phyloP scores from a whole-genome alignment of 345 rosid genomes.

The Eucalyptus erythrocorys region DNA sequence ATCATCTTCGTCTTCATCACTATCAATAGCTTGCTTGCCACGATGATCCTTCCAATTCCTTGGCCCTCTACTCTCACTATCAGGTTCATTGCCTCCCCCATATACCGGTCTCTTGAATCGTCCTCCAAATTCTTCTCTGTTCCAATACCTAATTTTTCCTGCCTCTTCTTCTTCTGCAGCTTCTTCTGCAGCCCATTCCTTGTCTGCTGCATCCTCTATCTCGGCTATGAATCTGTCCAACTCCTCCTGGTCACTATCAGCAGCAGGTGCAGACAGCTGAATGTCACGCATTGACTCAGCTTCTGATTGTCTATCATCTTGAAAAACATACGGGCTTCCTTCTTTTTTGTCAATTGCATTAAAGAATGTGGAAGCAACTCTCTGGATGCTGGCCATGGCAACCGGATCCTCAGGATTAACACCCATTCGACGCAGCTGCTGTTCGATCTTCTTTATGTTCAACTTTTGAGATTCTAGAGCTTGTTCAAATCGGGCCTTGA shows the following conservation, averaged over 20 bases:
- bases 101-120: conserved; percentile 37
- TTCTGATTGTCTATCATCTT: conserved; percentile 29
- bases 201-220: conserved; percentile 95
- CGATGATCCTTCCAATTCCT: conserved; percentile 25
- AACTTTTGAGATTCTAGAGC: conserved; percentile 99
- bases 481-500: conserved; percentile 97
- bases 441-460: conserved; percentile 88
- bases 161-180: conserved; percentile 76
- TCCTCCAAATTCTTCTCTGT: conserved; percentile 61
- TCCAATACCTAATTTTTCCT: conserved; percentile 71
- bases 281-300: conserved; percentile 2
- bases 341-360: conserved; percentile 89
- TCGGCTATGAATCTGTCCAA: conserved; percentile 82
- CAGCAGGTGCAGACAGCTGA: conserved; percentile 32
- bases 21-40: conserved; percentile 14
- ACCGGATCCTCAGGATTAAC: conserved; percentile 97
- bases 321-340: conserved; percentile 91
- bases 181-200: conserved; percentile 94
- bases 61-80: conserved; percentile 27
- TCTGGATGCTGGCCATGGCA: conserved; percentile 96
- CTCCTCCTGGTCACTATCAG: conserved; percentile 94
- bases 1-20: conserved; percentile 19
- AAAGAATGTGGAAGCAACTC: conserved; percentile 96
- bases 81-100: conserved; percentile 10
- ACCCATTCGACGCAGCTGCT: conserved; percentile 77